Conservation (phyloP, 2,329 filamentous ascomycete genomes). For the Pestalotiopsis sp. region DNA sequence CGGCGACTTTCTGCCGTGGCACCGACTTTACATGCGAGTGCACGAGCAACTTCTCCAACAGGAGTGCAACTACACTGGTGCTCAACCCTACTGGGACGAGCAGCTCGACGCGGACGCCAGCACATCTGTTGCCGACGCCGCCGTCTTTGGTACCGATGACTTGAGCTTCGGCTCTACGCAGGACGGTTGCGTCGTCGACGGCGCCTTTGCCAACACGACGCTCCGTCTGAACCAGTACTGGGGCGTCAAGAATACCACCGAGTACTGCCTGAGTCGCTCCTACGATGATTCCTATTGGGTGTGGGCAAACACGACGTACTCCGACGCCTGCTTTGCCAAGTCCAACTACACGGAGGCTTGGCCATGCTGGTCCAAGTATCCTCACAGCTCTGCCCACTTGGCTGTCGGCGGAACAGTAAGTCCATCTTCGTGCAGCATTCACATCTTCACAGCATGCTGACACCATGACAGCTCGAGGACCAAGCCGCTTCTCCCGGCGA, state of each 20-base stretch:
- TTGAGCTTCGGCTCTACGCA: background rate
- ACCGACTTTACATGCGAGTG: conserved; percentile 7
- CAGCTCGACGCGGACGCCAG: background rate
- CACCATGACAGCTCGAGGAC: background rate
- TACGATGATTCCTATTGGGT: background rate
- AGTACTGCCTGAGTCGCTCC: background rate
- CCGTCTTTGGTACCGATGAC: conserved; percentile 19
- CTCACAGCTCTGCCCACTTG: background rate
- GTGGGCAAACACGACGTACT: conserved; percentile 10
- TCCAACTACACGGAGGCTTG: conserved; percentile 5
- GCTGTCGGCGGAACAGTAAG: background rate
- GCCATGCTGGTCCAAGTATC: conserved; percentile 9
- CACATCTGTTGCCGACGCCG: conserved; percentile 33
- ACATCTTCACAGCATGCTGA: background rate
- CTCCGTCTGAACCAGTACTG: background rate
- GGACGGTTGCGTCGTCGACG: background rate
- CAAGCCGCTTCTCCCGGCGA: conserved; percentile 26
- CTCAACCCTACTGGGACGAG: conserved; percentile 12
- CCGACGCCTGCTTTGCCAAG: conserved; percentile 11
- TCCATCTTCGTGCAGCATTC: background rate
- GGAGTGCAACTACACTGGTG: conserved; percentile 13
- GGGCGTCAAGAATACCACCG: background rate
- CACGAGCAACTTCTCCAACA: conserved; percentile 12
- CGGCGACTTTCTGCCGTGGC: conserved; percentile 13
- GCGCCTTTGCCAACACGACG: conserved; percentile 7